Evolutionary conservation across 164 flowering plant species (phyloP).

Genomic region (Macadamia integrifolia): DNA sequence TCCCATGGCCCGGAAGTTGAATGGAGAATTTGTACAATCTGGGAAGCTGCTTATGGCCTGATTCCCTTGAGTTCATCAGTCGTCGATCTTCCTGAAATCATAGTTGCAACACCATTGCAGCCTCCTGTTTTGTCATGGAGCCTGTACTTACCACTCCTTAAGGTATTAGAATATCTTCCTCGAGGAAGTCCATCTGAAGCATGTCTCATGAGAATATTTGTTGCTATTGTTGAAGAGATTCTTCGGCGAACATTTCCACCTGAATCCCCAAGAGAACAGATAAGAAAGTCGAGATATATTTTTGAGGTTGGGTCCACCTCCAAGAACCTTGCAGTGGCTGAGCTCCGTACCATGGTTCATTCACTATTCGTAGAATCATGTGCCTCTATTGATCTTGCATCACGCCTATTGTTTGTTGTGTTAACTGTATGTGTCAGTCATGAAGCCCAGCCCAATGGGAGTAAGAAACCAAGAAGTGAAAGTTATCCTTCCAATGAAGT

Average conservation of each 20-base stretch:
- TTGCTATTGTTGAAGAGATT: constrained; percentile 92
- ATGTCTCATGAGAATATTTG: constrained; percentile 94
- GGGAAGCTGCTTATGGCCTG: constrained; percentile 99
- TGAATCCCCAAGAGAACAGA: constrained; percentile 49
- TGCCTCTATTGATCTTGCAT: constrained; percentile 82
- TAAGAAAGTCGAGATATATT: constrained; percentile 45
- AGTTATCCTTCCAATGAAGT: constrained; percentile 27
- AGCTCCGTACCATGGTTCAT: constrained; percentile 97
- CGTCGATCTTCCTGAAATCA: constrained; percentile 89
- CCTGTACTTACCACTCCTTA: constrained; percentile 85
- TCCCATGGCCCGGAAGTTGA: constrained; percentile 99
- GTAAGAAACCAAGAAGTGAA: constrained; percentile 54
- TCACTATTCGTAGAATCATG: constrained; percentile 84
- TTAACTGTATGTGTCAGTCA: constrained; percentile 94
- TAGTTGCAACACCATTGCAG: constrained; percentile 87
- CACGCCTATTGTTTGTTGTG: constrained; percentile 85
- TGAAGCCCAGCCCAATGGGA: constrained; percentile 71
- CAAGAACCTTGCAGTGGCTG: constrained; percentile 90
- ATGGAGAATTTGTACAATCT: constrained; percentile 96
- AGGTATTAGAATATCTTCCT: constrained; percentile 94
- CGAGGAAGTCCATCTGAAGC: constrained; percentile 98
- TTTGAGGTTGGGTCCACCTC: constrained; percentile 56
- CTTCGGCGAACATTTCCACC: constrained; percentile 83
- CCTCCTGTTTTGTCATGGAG: constrained; percentile 95
- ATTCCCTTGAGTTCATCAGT: constrained; percentile 79